Evolutionary conservation across 495 filamentous ascomycete species (phyloP), one percentile per base, ranked within the genome.

Genomic region (Penicillium salamii): DNA sequence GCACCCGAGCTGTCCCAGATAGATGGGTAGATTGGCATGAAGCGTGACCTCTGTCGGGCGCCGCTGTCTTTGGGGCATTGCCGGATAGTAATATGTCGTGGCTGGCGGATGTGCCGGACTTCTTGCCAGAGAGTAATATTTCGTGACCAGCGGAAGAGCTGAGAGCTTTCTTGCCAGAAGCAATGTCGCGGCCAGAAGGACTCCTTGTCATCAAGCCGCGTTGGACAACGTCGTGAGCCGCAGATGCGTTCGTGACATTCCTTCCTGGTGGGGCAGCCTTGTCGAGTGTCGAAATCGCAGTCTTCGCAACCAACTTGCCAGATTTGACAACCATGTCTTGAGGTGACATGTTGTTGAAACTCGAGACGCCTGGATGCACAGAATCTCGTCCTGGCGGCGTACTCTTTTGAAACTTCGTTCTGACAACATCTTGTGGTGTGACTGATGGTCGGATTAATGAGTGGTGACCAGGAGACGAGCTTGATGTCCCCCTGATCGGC

Each of bases 381-480:
- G 44, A 42, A 28, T 36, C 23, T 29, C 23, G 37, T 23, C 45
- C 45, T 11, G 35, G 26, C 24, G 35, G 11, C 8, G 34, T 15
- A 8, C n/a, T 39, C 46, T 21, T 31, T 32, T 31, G 35, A 7
- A 7, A 3, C 14, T 45, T 26, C 26, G 48, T 21, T 29, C 17
- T 43, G 35, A 18, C 23, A 7, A 23, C 18, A 7, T 32, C 24
- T 17, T 38, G 13, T 15, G 46, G 2, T 15, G 7, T 26, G 17
- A 33, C 40, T 9, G 46, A 47, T 5, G 48, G 42, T 34, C 41
- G 33, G 19, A 37, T 14, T 12, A 52, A 50, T 11, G 42, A 44
- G 11, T 58, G 37, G 41, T 50, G 40, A 14, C 43, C 49, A 18
- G 49, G 33, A 32, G 44, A 46, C 34, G 33, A 37, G 28, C 37